Evolutionary conservation across 2,329 filamentous ascomycete species (phyloP), one percentile per base, ranked within the genome.

Genomic region (Aspergillus sp.): DNA sequence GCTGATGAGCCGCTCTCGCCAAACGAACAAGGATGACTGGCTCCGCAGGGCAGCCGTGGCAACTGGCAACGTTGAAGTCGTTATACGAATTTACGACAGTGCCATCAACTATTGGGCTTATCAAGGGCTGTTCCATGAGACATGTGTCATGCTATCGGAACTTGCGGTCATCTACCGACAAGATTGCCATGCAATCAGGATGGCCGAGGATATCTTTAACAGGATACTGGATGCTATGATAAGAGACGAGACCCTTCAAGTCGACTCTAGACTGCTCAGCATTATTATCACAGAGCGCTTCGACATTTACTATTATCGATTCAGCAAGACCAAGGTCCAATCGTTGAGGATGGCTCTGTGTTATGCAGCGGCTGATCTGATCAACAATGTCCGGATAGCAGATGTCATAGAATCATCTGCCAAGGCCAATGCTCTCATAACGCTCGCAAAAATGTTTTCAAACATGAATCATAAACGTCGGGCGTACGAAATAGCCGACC

Each of bases 11-110:
- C 47, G 47, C 25, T 50, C 47, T 50, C 47, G 47, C 8, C 47
- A 50, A 28, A 50, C 47, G n/a, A 50, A 50, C 10, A 50, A 50
- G n/a, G 47, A 50, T 21, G 47, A 50, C 47, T 28, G 47, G 47
- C 47, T 50, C 5, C 47, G 47, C 47, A 13, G 47, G 32, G 47
- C 47, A 50, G 47, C 47, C 2, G 47, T 50, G 8, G 23, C n/a
- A 7, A 50, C 25, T 6, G 47, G 25, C 23, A 50, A 50, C 10
- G 25, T 50, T 13, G 47, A 50, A 13, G 5, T 50, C n/a, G 25
- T 50, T 17, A 50, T 50, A 10, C 47, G 30, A n/a, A 50, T 50
- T 4, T 50, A 50, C 28, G 47, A 50, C 25, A 28, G 47, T 17
- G 47, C 47, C n/a, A 50, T 50, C n/a, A 30, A n/a, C 2, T 30